Percentiles rank a stretch among this genome's conserved stretches.
phyloP scores from a whole-genome alignment of 805 yeast genomes.

The Saturnispora besseyi region DNA sequence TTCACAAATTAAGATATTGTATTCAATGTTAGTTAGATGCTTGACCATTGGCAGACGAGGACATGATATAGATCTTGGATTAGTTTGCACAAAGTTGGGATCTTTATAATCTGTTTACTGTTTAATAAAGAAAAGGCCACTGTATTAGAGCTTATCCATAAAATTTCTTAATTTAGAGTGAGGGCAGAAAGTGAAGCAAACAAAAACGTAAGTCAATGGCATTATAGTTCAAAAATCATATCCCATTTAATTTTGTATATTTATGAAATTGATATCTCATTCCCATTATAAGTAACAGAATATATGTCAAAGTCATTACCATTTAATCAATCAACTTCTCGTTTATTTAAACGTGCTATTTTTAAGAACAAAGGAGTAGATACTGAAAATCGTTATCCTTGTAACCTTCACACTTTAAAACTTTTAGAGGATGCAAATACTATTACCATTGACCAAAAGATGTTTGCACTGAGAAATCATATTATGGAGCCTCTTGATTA shows the following conservation, averaged over 20 bases:
- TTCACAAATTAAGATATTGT: neutral
- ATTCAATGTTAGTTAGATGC: conserved; percentile 7
- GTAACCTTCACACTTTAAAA: neutral
- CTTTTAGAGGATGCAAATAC: neutral
- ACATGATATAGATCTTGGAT: neutral
- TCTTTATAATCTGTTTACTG: neutral
- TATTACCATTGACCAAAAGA: neutral
- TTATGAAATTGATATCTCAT: no score
- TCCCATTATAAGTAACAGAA: neutral
- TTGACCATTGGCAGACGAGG: neutral
- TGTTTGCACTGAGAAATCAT: neutral
- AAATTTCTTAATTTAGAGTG: neutral
- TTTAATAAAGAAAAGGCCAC: neutral
- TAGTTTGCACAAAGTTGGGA: neutral
- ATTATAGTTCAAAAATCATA: no score
- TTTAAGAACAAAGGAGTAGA: neutral
- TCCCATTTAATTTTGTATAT: no score
- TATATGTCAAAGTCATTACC: neutral
- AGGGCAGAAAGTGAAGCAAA: neutral
- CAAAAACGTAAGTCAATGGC: neutral
- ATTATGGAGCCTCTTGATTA: neutral
- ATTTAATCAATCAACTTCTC: neutral
- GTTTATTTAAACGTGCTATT: neutral
- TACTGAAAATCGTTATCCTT: neutral
- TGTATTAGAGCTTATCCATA: neutral